Evolutionary conservation across 2,329 filamentous ascomycete genomes (phyloP).

Genomic region (Epichloe gansuensis): DNA sequence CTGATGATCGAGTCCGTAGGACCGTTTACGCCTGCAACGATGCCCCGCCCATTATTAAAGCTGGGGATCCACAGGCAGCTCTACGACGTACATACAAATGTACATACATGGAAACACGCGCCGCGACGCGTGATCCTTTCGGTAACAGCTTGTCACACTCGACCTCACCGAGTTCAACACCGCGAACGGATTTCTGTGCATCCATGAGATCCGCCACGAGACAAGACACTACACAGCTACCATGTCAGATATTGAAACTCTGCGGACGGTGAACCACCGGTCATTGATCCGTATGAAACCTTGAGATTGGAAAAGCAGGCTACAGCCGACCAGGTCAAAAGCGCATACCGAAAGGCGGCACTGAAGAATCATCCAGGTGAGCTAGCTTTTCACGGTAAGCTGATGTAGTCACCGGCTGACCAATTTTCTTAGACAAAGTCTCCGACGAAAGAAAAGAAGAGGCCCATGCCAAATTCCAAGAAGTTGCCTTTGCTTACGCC

Average conservation of each 20-base stretch:
- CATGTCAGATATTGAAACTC: conserved; percentile 39
- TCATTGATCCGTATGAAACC: conserved; percentile 66
- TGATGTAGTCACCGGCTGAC: not conserved
- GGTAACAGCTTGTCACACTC: conserved; percentile 1
- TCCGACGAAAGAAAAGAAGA: conserved; percentile 51
- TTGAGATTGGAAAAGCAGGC: conserved; percentile 61
- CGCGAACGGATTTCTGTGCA: not conserved
- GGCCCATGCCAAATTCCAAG: conserved; percentile 75
- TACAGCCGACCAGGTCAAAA: conserved; percentile 69
- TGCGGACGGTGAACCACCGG: conserved; percentile 45
- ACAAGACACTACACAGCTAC: conserved; percentile 1
- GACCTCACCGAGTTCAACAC: not conserved
- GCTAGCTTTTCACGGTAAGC: conserved; percentile 5
- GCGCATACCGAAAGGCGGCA: conserved; percentile 82
- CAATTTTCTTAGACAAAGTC: conserved; percentile 55
- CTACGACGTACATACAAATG: not conserved
- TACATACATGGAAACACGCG: not conserved
- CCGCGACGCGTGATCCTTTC: conserved; percentile 9
- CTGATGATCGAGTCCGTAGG: not conserved
- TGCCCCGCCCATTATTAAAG: conserved; percentile 6
- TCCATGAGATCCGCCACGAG: not conserved
- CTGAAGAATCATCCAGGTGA: conserved; percentile 77
- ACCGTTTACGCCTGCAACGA: not conserved
- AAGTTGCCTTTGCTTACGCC: conserved; percentile 86
- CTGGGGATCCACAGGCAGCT: not conserved